These are phyloP conservation scores for Globisporangium splendens DNA, from an alignment of 352 stramenopile species.

Conservation along the genomic window DNA sequence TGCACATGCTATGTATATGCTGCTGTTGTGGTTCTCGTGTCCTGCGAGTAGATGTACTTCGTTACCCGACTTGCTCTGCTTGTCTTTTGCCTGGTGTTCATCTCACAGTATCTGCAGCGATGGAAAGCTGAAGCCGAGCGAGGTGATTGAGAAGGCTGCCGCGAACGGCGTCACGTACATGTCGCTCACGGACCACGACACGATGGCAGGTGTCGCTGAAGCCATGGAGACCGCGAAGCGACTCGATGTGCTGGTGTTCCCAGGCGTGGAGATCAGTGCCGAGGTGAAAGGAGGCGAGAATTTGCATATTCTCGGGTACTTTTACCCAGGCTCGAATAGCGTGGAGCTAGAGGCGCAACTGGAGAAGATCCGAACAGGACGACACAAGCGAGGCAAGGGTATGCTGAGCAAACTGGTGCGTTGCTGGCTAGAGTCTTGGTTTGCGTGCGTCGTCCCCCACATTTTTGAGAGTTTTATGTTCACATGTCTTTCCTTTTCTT, in stretches of 20 bases:
- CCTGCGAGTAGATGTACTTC: no score
- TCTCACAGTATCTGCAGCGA: conserved; percentile 68
- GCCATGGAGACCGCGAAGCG: conserved; percentile 61
- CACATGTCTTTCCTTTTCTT: neutral
- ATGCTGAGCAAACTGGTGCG: conserved; percentile 82
- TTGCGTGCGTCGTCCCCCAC: neutral
- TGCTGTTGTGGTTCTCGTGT: neutral
- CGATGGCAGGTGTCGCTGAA: conserved; percentile 76
- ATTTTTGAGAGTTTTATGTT: neutral
- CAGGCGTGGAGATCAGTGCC: conserved; percentile 83
- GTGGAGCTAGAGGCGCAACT: conserved; percentile 67
- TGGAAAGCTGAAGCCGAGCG: conserved; percentile 66
- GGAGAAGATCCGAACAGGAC: conserved; percentile 70
- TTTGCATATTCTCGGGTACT: conserved; percentile 85
- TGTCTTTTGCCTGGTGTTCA: neutral
- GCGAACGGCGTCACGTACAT: conserved; percentile 79
- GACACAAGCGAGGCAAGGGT: conserved; percentile 76
- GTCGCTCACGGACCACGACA: conserved; percentile 85
- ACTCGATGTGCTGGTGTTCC: conserved; percentile 70
- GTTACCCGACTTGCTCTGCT: neutral
- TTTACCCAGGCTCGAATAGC: conserved; percentile 78
- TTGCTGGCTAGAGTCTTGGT: neutral
- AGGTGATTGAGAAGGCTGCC: conserved; percentile 75
- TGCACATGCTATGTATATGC: conserved; percentile 14
- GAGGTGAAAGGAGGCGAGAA: conserved; percentile 84